Conservation (phyloP, 768 basidiomycete species). For the Trametes sanguinea region DNA sequence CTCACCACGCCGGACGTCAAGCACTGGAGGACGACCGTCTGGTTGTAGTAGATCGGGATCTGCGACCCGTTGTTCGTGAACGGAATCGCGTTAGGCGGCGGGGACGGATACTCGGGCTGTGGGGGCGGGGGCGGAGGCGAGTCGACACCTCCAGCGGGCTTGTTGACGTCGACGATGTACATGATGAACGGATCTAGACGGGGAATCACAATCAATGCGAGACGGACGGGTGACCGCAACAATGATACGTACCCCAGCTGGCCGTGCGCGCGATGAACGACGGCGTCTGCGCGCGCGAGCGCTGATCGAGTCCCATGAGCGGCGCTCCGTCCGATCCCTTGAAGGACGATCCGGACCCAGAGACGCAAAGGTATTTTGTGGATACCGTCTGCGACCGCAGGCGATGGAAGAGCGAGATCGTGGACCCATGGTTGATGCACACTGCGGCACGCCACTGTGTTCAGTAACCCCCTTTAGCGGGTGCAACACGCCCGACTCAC, state of each 20-base stretch:
- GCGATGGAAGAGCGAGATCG: slow-evolving; percentile 95
- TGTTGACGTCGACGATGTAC: slow-evolving; percentile 94
- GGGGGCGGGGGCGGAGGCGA: slow-evolving; percentile 79
- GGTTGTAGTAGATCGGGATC: slow-evolving; percentile 95
- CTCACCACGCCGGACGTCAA: slow-evolving; percentile 92
- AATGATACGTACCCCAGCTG: slow-evolving; percentile 70
- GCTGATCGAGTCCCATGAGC: slow-evolving; percentile 77
- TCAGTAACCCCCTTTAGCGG: too few species aligned
- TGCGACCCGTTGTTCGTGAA: slow-evolving; percentile 82
- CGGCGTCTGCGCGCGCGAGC: slow-evolving; percentile 68
- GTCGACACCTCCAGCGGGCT: slow-evolving; percentile 76
- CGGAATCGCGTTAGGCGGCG: slow-evolving; percentile 87
- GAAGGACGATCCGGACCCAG: slow-evolving; percentile 90
- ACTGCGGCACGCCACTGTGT: slow-evolving; percentile 45
- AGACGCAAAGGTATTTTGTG: slow-evolving; percentile 94
- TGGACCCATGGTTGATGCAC: slow-evolving; percentile 94
- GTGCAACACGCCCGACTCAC: slow-evolving; percentile 50
- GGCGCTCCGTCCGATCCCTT: slow-evolving; percentile 91
- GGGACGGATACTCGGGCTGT: slow-evolving; percentile 87
- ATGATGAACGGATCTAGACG: slow-evolving; percentile 85
- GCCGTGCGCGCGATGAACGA: slow-evolving; percentile 90
- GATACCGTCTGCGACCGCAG: slow-evolving; percentile 93
- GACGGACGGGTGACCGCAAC: slow-evolving; percentile 16
- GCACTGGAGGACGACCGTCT: slow-evolving; percentile 93
- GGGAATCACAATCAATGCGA: slow-evolving; percentile 21